Conservation (phyloP, 2,329 filamentous ascomycete genomes). For the Aureobasidium sp. region DNA sequence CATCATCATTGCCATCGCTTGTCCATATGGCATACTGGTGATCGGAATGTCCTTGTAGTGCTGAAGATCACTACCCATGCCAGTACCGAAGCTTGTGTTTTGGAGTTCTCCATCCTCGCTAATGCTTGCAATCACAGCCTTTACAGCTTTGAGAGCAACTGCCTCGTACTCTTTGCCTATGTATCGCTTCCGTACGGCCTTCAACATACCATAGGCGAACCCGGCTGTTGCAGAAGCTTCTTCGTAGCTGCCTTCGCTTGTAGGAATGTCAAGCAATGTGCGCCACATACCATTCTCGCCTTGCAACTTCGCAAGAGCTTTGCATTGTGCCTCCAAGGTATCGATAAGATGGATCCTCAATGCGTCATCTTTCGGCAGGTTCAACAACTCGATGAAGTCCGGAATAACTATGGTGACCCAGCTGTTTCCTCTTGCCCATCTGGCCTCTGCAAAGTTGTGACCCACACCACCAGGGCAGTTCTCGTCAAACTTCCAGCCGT, state of each 20-base stretch:
- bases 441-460: constrained; percentile 50
- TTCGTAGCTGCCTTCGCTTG: constrained; percentile 62
- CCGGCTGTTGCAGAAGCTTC: constrained; percentile 74
- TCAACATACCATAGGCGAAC: constrained; percentile 74
- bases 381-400: constrained; percentile 68
- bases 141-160: constrained; percentile 58
- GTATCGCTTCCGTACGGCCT: constrained; percentile 64
- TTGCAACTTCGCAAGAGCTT: constrained; percentile 57
- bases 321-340: constrained; percentile 62
- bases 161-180: constrained; percentile 55
- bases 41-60: constrained; percentile 70
- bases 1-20: constrained; percentile 79
- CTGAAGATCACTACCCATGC: constrained; percentile 65
- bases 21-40: constrained; percentile 78
- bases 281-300: constrained; percentile 60
- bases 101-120: constrained; percentile 61
- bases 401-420: constrained; percentile 82
- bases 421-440: constrained; percentile 57
- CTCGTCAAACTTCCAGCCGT: constrained; percentile 72
- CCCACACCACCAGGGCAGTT: constrained; percentile 44
- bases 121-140: constrained; percentile 60
- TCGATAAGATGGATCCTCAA: constrained; percentile 54
- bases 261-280: constrained; percentile 63
- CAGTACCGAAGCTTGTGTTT: constrained; percentile 72
- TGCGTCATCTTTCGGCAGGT: constrained; percentile 53